Evolutionary conservation across 164 flowering plant species (phyloP), one percentile per base, ranked within the genome.

Genomic region (Dillenia turbinata): DNA sequence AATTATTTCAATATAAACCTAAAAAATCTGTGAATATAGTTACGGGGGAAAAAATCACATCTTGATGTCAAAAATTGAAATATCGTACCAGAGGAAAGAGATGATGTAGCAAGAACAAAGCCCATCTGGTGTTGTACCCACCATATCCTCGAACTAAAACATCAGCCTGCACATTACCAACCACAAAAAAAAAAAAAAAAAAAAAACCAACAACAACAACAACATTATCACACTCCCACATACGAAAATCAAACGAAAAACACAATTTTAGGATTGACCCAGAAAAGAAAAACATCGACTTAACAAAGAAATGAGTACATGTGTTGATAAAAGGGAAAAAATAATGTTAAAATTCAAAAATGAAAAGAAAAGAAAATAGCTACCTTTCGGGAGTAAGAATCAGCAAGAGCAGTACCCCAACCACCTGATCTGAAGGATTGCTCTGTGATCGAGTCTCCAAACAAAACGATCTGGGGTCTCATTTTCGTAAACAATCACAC

Each of bases 51-150:
- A 10, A 55, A 11, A 60, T 9, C 49, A 52, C 44, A 13, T 53
- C 17, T 8, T 45, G 47, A n/a, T 26, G n/a, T 5, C 5, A 56
- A 52, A 60, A 50, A 24, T 6, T 9, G 26, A 10, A 50, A 49
- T 15, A 46, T 43, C 72, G 64, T 74, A 89, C 98, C 67, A 81
- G 69, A 49, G 96, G 90, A 62, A 93, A 93, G 62, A 88, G 52
- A 69, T 79, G 88, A 57, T 80, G 80, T 54, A 93, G 64, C 79
- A 93, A 73, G 77, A 90, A 88, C 69, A 90, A 63, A 54, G 98
- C 98, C 97, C 86, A 90, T 74, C 89, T 82, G 11, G 92, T 88
- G 70, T 85, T 93, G 78, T 93, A 93, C 24, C 98, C 98, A 72
- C 97, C 83, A 73, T 90, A 93, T 3, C 97, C 98, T 62, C 97